Evolutionary conservation across 1,284 basidiomycete genomes (phyloP).

Genomic region (Psilocybe mexicana): DNA sequence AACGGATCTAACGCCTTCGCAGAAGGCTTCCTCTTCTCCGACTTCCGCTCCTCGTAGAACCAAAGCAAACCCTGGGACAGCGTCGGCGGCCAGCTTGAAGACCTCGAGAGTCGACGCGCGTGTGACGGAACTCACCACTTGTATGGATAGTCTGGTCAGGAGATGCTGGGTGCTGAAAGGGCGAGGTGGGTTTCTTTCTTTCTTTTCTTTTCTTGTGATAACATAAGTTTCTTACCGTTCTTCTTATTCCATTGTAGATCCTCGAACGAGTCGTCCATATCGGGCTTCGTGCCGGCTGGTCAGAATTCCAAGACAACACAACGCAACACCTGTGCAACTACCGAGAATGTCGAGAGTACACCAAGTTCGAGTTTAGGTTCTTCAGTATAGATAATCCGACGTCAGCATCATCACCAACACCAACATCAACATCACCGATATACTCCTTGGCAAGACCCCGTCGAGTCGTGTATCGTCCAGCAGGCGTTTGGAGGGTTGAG

Average conservation of each 20-base stretch:
- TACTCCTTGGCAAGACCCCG: too few species aligned
- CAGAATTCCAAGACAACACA: background rate
- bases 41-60: too few species aligned
- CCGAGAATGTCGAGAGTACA: too few species aligned
- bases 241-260: slow-evolving; percentile 36
- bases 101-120: slow-evolving; percentile 47
- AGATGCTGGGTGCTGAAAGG: slow-evolving; percentile 41
- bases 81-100: slow-evolving; percentile 74
- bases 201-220: background rate
- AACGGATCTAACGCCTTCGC: too few species aligned
- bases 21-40: too few species aligned
- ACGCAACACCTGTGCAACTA: too few species aligned
- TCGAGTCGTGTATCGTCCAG: too few species aligned
- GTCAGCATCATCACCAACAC: too few species aligned
- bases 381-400: too few species aligned
- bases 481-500: too few species aligned
- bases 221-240: background rate
- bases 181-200: slow-evolving; percentile 41
- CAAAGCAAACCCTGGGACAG: slow-evolving; percentile 67
- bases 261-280: slow-evolving; percentile 73
- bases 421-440: too few species aligned
- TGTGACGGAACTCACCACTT: slow-evolving; percentile 47
- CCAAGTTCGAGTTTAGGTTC: too few species aligned
- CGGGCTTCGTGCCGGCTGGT: slow-evolving; percentile 59
- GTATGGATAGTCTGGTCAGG: slow-evolving; percentile 46